Evolutionary conservation across 177 flowering plant species (phyloP), one percentile per base, ranked within the genome.

Genomic region (Vitis hybrid): DNA sequence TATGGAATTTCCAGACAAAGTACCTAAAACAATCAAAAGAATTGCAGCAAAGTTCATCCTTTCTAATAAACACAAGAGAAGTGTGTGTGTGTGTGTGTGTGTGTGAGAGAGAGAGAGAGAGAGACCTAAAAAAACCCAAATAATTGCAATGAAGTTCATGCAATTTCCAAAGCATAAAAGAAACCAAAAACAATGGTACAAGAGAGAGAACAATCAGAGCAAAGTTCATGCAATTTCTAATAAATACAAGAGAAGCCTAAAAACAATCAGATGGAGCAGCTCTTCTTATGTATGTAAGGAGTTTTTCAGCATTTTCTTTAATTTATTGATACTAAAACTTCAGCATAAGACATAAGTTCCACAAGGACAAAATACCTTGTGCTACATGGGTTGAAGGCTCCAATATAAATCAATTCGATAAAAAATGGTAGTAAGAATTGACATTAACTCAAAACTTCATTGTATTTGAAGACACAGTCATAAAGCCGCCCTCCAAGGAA

Each of bases 401-500:
- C 38, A 2, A n/a, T 22, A 3, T 19, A 4, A 24, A n/a, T 62
- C 18, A 20, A 19, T 19, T 55, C 22, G 59, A 38, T 53, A 33
- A 22, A 33, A 33, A 60, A 31, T 38, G n/a, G 12, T 60, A 47
- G 19, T 8, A 61, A 33, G 50, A 78, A 60, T 59, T 6, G 18
- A 66, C 11, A 60, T 52, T 19, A 80, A 79, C 71, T 57, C 59
- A 59, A 71, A 68, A 80, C 87, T 77, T 92, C 98, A 50, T 83
- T 94, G 87, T 79, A 96, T 72, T 96, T 96, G 85, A 96, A 81
- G 70, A 96, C 98, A 74, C 98, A 96, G 74, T 94, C 98, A 69
- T 96, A 94, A 9, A 96, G 92, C 79, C 97, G 84, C 59, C 98
- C 99, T 69, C 99, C 99, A 18, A 96, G 83, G 74, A 96, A 96